Evolutionary conservation across 2,329 filamentous ascomycete species (phyloP).

Genomic region (Fusarium metavorans): DNA sequence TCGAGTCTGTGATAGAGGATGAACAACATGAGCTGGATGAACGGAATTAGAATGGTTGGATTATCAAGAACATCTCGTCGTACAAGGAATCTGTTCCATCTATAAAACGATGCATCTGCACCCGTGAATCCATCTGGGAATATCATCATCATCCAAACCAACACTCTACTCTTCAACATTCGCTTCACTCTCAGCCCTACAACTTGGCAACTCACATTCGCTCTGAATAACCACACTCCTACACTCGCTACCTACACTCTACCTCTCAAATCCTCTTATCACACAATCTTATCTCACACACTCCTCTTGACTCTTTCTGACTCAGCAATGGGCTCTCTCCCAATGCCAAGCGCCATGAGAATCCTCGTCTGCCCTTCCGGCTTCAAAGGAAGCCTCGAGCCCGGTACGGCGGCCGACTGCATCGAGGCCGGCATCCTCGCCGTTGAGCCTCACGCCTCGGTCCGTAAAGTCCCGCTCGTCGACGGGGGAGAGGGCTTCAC

Average conservation of each 20-base stretch:
- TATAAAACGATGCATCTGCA: conserved; percentile 23
- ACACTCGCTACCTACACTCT: not conserved
- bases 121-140: not conserved
- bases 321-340: conserved; percentile 10
- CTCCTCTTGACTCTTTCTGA: not conserved
- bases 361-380: conserved; percentile 65
- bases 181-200: conserved; percentile 13
- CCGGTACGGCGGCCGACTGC: conserved; percentile 61
- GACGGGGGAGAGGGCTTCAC: conserved; percentile 67
- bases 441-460: conserved; percentile 55
- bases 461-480: conserved; percentile 63
- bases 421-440: conserved; percentile 62
- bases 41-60: not conserved
- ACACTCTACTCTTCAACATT: conserved; percentile 17
- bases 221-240: not conserved
- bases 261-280: not conserved
- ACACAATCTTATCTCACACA: not conserved
- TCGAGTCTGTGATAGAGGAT: not conserved
- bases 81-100: not conserved
- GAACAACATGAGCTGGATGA: not conserved
- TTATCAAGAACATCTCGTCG: not conserved
- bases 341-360: conserved; percentile 36
- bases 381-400: conserved; percentile 65
- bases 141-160: not conserved
- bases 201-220: conserved; percentile 9